Percentiles rank a stretch among this genome's conserved stretches.
These are phyloP conservation scores for Quercus bicolor DNA, from an alignment of 306 rosid genomes.

Conservation along the genomic window DNA sequence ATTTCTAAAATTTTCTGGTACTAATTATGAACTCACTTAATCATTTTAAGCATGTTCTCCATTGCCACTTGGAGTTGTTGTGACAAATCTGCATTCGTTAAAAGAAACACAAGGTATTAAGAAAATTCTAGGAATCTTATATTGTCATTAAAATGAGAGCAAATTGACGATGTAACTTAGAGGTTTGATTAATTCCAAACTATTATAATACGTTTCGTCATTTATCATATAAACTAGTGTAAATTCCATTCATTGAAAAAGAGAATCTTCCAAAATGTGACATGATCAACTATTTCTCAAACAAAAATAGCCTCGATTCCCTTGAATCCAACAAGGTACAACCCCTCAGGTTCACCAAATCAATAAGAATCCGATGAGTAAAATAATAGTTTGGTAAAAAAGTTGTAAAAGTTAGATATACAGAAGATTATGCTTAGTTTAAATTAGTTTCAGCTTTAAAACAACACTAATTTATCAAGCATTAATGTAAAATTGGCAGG, in stretches of 20 bases:
- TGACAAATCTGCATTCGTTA: conserved; percentile 44
- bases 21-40: conserved; percentile 35
- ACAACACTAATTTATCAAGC: background rate
- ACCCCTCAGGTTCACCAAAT: background rate
- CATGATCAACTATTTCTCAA: background rate
- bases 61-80: conserved; percentile 55
- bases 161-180: background rate
- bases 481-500: background rate
- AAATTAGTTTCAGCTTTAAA: background rate
- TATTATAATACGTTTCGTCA: background rate
- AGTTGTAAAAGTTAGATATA: background rate
- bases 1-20: background rate
- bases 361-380: background rate
- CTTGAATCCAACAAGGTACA: background rate
- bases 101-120: conserved; percentile 11
- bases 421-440: background rate
- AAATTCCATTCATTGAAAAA: background rate
- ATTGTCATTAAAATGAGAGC: background rate
- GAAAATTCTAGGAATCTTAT: background rate
- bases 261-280: background rate
- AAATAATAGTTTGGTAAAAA: background rate
- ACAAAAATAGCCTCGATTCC: background rate
- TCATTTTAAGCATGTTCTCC: conserved; percentile 84
- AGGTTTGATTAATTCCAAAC: background rate
- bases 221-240: background rate